Evolutionary conservation across 208 protist species (phyloP), one percentile per base, ranked within the genome.

Genomic region (Leptomonas seymouri): DNA sequence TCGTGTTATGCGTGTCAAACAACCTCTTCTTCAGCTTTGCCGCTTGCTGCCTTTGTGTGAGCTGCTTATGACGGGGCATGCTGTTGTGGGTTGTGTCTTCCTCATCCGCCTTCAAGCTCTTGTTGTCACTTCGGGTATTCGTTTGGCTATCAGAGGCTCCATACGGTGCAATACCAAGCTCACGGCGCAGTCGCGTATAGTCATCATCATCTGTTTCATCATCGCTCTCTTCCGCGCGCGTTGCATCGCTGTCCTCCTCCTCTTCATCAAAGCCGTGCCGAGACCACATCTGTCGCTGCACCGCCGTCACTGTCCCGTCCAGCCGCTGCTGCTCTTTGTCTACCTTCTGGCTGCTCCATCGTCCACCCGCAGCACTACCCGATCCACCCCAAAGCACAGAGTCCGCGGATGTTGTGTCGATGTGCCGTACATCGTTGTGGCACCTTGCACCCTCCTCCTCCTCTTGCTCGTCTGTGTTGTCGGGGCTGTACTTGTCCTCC

Each of bases 1-100:
- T 68, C 25, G 45, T 59, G 70, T 93, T 87, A 9, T 64, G 50
- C 46, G 76, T 44, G 34, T 66, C 61, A 53, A 95, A 93, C 11
- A 95, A 66, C 39, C 53, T 53, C 25, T 68, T 63, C 49, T 58
- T 67, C 27, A 57, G 55, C 48, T 46, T 36, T 2, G 55, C 41
- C n/a, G 21, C 45, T 15, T 44, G 60, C 0, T 69, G 44, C 28
- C 70, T 48, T 28, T 55, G 66, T 45, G 62, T 60, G 16, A 57
- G 54, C 7, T 23, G 25, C 36, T 34, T 41, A 11, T 53, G 59
- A 34, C 25, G 57, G 2, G 57, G 42, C 9, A 51, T 63, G 57
- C 39, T 51, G 42, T 63, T 30, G 36, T 44, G 41, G 16, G 44
- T 8, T 1, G 9, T 54, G 6, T 71, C 46, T 31, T 80, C 79